A percentile compares a stretch with the other conserved stretches of the same genome.
phyloP scores from a whole-genome alignment of 2,329 filamentous ascomycete species.

The Calonectria naviculata region DNA sequence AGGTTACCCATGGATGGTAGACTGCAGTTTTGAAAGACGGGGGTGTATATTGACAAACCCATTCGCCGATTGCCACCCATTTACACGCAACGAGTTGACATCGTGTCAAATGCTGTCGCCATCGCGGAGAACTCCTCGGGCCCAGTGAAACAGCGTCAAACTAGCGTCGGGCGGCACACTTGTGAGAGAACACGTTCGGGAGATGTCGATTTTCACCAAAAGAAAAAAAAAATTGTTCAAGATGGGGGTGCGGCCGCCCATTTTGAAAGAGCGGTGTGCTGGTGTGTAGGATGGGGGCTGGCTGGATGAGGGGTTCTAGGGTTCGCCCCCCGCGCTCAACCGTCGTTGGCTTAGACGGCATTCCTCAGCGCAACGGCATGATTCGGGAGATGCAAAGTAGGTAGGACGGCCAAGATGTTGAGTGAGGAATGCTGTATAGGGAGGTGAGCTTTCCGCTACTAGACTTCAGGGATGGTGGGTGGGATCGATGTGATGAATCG shows the following conservation, averaged over 20 bases:
- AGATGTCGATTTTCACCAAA: constrained; percentile 29
- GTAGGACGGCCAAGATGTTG: not conserved
- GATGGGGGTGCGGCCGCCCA: constrained; percentile 21
- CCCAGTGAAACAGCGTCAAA: constrained; percentile 12
- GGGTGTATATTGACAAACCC: not conserved
- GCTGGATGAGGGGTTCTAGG: constrained; percentile 33
- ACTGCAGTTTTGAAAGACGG: not conserved
- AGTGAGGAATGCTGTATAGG: constrained; percentile 3
- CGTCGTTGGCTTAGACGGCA: constrained; percentile 6
- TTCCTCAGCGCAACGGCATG: constrained; percentile 18
- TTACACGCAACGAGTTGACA: not conserved
- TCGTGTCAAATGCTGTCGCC: constrained; percentile 5
- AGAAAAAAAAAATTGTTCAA: constrained; percentile 2
- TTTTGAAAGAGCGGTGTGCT: constrained; percentile 39
- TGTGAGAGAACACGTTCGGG: constrained; percentile 6
- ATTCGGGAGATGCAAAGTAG: constrained; percentile 16
- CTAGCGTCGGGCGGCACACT: not conserved
- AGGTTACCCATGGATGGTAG: not conserved
- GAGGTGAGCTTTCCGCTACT: not conserved
- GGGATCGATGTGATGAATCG: constrained; percentile 26
- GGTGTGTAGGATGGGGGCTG: constrained; percentile 32
- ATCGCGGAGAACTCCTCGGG: not conserved
- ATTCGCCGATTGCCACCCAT: not conserved
- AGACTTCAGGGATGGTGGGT: constrained; percentile 15
- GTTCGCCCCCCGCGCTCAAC: constrained; percentile 23